Evolutionary conservation across 805 yeast species (phyloP), one percentile per base, ranked within the genome.

Genomic region (Metschnikowia borealis): DNA sequence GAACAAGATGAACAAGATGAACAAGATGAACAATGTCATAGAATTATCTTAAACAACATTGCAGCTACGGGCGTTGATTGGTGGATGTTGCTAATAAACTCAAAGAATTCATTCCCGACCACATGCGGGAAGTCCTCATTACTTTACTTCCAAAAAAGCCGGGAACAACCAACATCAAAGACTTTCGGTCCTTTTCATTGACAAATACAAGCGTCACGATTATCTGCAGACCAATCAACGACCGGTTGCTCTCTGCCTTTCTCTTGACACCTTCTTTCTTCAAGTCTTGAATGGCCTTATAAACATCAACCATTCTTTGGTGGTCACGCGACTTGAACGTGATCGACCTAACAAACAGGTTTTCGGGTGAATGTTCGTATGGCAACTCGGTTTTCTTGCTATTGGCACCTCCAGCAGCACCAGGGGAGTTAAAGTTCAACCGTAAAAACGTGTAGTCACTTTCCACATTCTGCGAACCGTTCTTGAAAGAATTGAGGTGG

Each of bases 391-490:
- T 85, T 56, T 81, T 83, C 64, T 83, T 86, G 31, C 83, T 74
- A 15, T 78, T 74, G 52, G 82, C 79, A 43, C 89, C 89, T 54
- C 87, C 87, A 23, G 46, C 40, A 40, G 81, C 82, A 61, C 97
- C 97, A 0, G 99, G 98, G 1, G 96, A 85, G 66, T 91, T 84
- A 77, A 92, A 89, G 66, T 92, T 92, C 63, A 92, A 77, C 68
- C 99, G 83, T 62, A 92, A 66, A 63, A 88, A 91, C 1, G 96
- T 90, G 67, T 81, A 90, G 58, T 91, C 97, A 47, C 97, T 98
- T 74, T 94, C 98, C 63, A 92, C 99, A 56, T 85, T 89, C 63
- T 90, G 91, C 10, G 96, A 87, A 45, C 97, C 98, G 64, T 89
- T 91, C 63, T 91, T 92, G 72, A 87, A 91, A 3, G 97, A 77